Evolutionary conservation across 202 grass and related monocot genomes (phyloP).

Genomic region (Carex arenaria): DNA sequence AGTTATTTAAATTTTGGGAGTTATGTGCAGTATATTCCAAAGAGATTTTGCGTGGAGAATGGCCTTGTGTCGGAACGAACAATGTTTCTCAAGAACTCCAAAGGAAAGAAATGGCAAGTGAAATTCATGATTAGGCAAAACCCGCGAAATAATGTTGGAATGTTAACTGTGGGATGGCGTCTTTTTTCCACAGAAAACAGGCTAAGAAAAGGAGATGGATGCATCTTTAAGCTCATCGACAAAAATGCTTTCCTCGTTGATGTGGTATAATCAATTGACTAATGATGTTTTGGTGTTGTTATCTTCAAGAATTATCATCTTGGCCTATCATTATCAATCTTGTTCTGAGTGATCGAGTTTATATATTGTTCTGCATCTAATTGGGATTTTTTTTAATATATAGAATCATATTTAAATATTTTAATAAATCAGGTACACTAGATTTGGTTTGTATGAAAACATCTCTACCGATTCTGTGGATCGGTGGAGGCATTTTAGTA

Average conservation of each 20-base stretch:
- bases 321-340: too few relatives aligned
- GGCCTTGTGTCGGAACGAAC: neutral
- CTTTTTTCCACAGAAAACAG: neutral
- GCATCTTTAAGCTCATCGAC: constrained; percentile 17
- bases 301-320: too few relatives aligned
- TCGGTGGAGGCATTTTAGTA: too few relatives aligned
- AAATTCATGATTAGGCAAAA: neutral
- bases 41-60: constrained; percentile 1
- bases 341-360: too few relatives aligned
- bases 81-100: neutral
- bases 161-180: neutral
- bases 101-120: neutral
- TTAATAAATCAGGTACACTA: too few relatives aligned
- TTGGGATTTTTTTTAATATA: too few relatives aligned
- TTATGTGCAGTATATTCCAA: neutral
- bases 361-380: too few relatives aligned
- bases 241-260: neutral
- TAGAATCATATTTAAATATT: too few relatives aligned
- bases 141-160: too few relatives aligned
- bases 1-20: neutral
- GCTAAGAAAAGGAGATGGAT: neutral
- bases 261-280: neutral
- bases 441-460: too few relatives aligned
- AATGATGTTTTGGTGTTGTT: too few relatives aligned
- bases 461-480: too few relatives aligned